Percentiles rank a stretch among this genome's conserved stretches.
Conservation (phyloP, 2,329 filamentous ascomycete genomes). For the Allantophomopsis lycopodina region DNA sequence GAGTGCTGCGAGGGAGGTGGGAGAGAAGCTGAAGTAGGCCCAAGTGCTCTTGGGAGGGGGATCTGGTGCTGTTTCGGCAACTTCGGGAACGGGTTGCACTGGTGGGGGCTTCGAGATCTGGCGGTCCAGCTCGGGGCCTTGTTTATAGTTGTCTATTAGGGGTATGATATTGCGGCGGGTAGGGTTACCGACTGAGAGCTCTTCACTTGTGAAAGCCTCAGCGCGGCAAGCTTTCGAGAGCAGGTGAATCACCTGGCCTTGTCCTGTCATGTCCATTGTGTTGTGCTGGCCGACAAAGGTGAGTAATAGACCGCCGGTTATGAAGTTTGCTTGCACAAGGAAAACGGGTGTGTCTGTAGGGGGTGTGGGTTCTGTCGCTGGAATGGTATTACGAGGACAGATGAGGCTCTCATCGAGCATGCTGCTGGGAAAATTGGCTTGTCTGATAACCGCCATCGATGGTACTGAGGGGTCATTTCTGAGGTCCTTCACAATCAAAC, state of each 20-base stretch:
- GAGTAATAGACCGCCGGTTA: constrained; percentile 32
- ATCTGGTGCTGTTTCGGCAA: neutral
- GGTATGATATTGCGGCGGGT: constrained; percentile 23
- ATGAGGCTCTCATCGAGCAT: constrained; percentile 32
- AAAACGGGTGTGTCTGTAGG: constrained; percentile 24
- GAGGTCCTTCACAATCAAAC: constrained; percentile 26
- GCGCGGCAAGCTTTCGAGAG: constrained; percentile 33
- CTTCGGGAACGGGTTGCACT: constrained; percentile 1
- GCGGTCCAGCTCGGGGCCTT: constrained; percentile 21
- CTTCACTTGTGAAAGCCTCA: constrained; percentile 28
- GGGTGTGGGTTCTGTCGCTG: constrained; percentile 11
- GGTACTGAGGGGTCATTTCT: constrained; percentile 20
- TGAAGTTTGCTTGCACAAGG: constrained; percentile 30
- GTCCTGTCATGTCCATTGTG: constrained; percentile 35
- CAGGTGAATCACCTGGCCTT: constrained; percentile 30
- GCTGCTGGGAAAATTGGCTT: constrained; percentile 26
- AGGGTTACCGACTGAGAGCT: constrained; percentile 27
- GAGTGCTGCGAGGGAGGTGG: constrained; percentile 21
- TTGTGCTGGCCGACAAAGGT: constrained; percentile 32
- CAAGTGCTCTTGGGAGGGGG: constrained; percentile 20
- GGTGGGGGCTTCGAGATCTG: constrained; percentile 15
- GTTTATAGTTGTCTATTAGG: constrained; percentile 22
- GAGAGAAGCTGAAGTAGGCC: constrained; percentile 29
- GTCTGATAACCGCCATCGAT: constrained; percentile 22
- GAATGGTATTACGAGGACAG: constrained; percentile 25